Conservation (phyloP, 768 basidiomycete genomes). For the Galerina marginata region DNA sequence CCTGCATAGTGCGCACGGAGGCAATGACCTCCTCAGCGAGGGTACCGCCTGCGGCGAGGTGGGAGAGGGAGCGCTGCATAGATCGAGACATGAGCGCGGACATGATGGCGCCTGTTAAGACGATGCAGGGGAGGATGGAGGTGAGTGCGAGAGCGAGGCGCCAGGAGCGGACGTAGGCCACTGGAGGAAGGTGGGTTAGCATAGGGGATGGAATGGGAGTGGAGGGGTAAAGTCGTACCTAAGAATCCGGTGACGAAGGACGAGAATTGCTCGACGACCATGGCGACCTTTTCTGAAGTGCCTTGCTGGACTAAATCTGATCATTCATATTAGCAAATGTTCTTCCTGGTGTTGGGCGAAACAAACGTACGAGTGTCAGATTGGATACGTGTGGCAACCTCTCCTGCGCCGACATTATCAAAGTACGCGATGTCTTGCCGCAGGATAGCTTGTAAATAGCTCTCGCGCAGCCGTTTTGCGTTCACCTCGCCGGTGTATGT, state of each 20-base stretch:
- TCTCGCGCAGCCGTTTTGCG: conserved; percentile 84
- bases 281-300: conserved; percentile 84
- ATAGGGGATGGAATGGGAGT: no score
- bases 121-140: conserved; percentile 83
- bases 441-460: conserved; percentile 76
- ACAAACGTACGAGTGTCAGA: conserved; percentile 72
- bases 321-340: conserved; percentile 26
- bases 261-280: conserved; percentile 61
- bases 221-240: not conserved
- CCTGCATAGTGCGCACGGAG: conserved; percentile 84
- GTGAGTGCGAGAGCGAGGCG: conserved; percentile 81
- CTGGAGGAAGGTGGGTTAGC: conserved; percentile 12
- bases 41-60: conserved; percentile 79
- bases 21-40: conserved; percentile 93
- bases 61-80: conserved; percentile 51
- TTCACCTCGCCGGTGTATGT: conserved; percentile 78
- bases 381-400: conserved; percentile 90
- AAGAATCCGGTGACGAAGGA: conserved; percentile 83
- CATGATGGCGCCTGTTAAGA: conserved; percentile 70
- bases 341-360: not conserved
- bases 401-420: conserved; percentile 88
- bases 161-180: conserved; percentile 73
- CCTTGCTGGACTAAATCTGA: conserved; percentile 88
- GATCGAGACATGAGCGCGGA: conserved; percentile 32
- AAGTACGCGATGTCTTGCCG: conserved; percentile 89